These are phyloP conservation scores for Lodderomyces pseudojiufengensis DNA, from an alignment of 1,139 yeast genomes.

Conservation along the genomic window DNA sequence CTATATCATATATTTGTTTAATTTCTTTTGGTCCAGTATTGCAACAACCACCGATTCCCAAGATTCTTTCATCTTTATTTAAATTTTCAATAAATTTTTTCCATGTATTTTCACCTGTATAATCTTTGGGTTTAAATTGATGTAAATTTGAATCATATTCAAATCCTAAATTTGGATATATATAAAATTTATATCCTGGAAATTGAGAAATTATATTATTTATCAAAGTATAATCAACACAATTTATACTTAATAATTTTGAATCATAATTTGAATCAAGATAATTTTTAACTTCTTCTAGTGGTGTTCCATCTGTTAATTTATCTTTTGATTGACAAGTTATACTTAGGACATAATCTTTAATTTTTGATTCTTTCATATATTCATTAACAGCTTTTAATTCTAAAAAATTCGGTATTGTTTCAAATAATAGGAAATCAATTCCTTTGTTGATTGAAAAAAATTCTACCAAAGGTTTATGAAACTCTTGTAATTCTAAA, in stretches of 20 bases:
- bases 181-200: constrained; percentile 20
- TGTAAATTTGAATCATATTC: constrained; percentile 17
- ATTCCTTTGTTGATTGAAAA: constrained; percentile 35
- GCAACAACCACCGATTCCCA: constrained; percentile 58
- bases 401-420: constrained; percentile 58
- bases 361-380: constrained; percentile 18
- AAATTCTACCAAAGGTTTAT: constrained; percentile 42
- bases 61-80: constrained; percentile 27
- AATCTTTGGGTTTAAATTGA: constrained; percentile 7
- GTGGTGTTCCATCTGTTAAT: constrained; percentile 33
- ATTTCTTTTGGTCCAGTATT: constrained; percentile 50
- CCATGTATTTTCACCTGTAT: constrained; percentile 24
- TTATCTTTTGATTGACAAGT: constrained; percentile 22
- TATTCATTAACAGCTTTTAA: constrained; percentile 31
- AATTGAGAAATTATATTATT: constrained; percentile 10
- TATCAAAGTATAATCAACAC: constrained; percentile 27
- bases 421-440: constrained; percentile 60
- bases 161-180: constrained; percentile 42
- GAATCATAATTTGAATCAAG: constrained; percentile 14
- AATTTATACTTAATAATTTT: constrained; percentile 39
- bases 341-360: constrained; percentile 26
- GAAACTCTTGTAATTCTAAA: constrained; percentile 41
- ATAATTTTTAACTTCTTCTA: constrained; percentile 20
- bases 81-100: constrained; percentile 27
- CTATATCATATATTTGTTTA: not conserved